phyloP scores from a whole-genome alignment of 306 rosid species.

The Cucumis sativus region Cucumber_9930_V3 NC_026656.2:7014501-7015000 shows the following conservation, averaged over 20 bases:
- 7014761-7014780: not conserved
- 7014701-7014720: not conserved
- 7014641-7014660: constrained; percentile 9
- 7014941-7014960: not conserved
- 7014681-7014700: not conserved
- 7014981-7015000: not conserved
- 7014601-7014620: constrained; percentile 13
- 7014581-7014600: not conserved
- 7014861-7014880: constrained; percentile 6
- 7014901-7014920: constrained; percentile 36
- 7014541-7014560: constrained; percentile 11
- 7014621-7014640: constrained; percentile 10
- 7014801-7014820: constrained; percentile 17
- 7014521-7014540: constrained; percentile 19
- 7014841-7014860: constrained; percentile 12
- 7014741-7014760: not conserved
- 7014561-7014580: constrained; percentile 18
- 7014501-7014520: constrained; percentile 17
- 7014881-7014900: constrained; percentile 6
- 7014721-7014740: no score
- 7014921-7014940: constrained; percentile 28
- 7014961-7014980: not conserved
- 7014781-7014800: constrained; percentile 5
- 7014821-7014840: constrained; percentile 22
- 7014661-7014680: not conserved